Percentiles rank a stretch among this genome's conserved stretches.
Evolutionary conservation across 768 basidiomycete species (phyloP).

Genomic region (Cystofilobasidium macerans): DNA sequence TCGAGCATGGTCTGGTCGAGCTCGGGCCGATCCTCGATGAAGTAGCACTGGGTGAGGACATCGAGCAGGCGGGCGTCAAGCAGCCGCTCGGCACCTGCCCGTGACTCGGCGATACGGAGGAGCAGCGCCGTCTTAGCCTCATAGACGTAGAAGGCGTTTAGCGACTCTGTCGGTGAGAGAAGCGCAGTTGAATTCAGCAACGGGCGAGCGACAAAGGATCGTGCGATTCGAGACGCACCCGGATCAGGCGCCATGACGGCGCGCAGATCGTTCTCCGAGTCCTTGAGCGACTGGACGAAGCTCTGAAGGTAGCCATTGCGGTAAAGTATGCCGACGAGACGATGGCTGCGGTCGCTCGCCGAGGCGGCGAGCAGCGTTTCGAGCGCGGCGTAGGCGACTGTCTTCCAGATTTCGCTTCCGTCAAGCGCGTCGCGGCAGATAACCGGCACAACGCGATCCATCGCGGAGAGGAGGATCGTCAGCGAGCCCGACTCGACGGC

Average conservation of each 20-base stretch:
- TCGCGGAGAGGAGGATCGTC: constrained; percentile 52
- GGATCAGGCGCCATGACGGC: constrained; percentile 78
- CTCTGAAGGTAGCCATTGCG: constrained; percentile 67
- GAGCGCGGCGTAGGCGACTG: constrained; percentile 80
- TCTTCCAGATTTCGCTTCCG: constrained; percentile 93
- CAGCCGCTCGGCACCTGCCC: constrained; percentile 71
- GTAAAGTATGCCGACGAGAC: constrained; percentile 48
- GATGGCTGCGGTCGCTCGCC: constrained; percentile 35
- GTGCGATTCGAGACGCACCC: constrained; percentile 53
- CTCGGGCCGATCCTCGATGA: constrained; percentile 72
- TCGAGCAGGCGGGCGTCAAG: constrained; percentile 66
- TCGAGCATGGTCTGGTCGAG: constrained; percentile 73
- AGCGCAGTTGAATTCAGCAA: constrained; percentile 3
- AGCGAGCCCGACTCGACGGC: constrained; percentile 45
- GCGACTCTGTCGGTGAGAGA: constrained; percentile 50
- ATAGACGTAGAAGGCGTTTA: constrained; percentile 85
- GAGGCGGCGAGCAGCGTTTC: constrained; percentile 68
- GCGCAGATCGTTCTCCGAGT: constrained; percentile 62
- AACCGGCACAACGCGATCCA: constrained; percentile 61
- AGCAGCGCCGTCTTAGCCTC: constrained; percentile 89
- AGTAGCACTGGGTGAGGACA: constrained; percentile 71
- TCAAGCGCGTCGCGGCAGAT: constrained; percentile 86
- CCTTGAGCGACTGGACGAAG: constrained; percentile 74
- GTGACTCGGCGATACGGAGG: constrained; percentile 68
- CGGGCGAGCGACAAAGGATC: not conserved